These are phyloP conservation scores for Collybia mongolica DNA, from an alignment of 768 basidiomycete species.

Conservation along the genomic window DNA sequence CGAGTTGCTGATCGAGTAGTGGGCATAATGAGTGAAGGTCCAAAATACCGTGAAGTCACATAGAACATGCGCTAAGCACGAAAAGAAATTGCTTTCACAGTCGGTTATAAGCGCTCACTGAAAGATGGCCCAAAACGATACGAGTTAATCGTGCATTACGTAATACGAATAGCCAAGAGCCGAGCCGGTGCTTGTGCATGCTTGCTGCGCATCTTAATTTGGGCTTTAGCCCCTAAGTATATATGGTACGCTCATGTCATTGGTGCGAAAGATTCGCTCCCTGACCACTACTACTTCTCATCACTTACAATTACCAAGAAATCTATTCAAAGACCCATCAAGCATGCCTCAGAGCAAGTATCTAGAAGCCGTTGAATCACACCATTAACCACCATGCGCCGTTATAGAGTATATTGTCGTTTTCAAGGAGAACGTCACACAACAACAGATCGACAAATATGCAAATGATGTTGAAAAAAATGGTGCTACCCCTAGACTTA, in stretches of 20 bases:
- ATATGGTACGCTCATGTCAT: neutral
- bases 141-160: neutral
- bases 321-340: neutral
- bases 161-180: neutral
- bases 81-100: too few relatives aligned
- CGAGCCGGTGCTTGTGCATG: too few relatives aligned
- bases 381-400: neutral
- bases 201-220: too few relatives aligned
- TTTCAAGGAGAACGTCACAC: constrained; percentile 45
- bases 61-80: neutral
- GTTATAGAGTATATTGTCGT: constrained; percentile 52
- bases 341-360: constrained; percentile 2
- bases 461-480: constrained; percentile 32
- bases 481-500: constrained; percentile 23
- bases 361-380: neutral
- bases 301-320: neutral
- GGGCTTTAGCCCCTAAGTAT: too few relatives aligned
- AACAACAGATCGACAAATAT: constrained; percentile 40
- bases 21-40: constrained; percentile 25
- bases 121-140: too few relatives aligned
- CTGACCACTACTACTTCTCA: neutral
- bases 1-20: constrained; percentile 29
- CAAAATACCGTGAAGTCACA: neutral
- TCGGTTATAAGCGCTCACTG: too few relatives aligned
- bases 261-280: neutral